Percentiles rank a stretch among this genome's conserved stretches.
These are phyloP conservation scores for Cyclostephanos invisitatus DNA, from an alignment of 108 stramenopile genomes.

Conservation along the genomic window DNA sequence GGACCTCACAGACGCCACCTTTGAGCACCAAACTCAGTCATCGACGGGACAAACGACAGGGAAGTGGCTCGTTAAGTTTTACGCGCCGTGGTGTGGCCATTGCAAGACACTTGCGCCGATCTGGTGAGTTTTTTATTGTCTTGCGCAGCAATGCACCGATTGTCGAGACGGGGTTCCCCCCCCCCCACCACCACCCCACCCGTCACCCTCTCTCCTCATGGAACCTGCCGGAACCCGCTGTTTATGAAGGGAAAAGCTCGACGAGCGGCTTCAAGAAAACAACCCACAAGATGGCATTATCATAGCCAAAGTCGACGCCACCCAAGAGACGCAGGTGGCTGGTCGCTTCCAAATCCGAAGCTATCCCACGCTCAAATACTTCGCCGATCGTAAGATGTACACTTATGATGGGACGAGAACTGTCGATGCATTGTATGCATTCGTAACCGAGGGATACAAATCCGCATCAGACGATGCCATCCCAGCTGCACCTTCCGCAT, in stretches of 20 bases:
- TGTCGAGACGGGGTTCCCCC: not conserved
- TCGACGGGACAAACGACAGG: slow-evolving; percentile 54
- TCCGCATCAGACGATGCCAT: slow-evolving; percentile 25
- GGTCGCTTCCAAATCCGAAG: slow-evolving; percentile 53
- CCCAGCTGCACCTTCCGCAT: slow-evolving; percentile 36
- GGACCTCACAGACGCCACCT: slow-evolving; percentile 46
- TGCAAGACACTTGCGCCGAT: slow-evolving; percentile 49
- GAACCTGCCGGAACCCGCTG: not conserved
- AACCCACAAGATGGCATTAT: slow-evolving; percentile 48
- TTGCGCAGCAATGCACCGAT: not conserved
- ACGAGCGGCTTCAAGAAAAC: slow-evolving; percentile 30
- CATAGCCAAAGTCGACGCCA: slow-evolving; percentile 56
- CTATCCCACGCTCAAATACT: slow-evolving; percentile 57
- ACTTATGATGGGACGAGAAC: slow-evolving; percentile 44
- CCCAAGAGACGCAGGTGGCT: slow-evolving; percentile 40
- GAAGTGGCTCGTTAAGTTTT: slow-evolving; percentile 55
- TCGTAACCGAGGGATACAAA: slow-evolving; percentile 51
- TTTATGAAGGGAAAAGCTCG: slow-evolving; percentile 34
- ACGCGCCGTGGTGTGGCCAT: slow-evolving; percentile 61
- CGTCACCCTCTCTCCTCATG: not conserved
- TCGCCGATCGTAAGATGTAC: slow-evolving; percentile 62
- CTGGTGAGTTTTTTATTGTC: slow-evolving; percentile 23
- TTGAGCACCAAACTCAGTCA: slow-evolving; percentile 56
- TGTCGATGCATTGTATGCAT: slow-evolving; percentile 43
- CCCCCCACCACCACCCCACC: too few species aligned